phyloP scores from a whole-genome alignment of 2,329 filamentous ascomycete species.

The Pleochaeta shiraiana region DNA sequence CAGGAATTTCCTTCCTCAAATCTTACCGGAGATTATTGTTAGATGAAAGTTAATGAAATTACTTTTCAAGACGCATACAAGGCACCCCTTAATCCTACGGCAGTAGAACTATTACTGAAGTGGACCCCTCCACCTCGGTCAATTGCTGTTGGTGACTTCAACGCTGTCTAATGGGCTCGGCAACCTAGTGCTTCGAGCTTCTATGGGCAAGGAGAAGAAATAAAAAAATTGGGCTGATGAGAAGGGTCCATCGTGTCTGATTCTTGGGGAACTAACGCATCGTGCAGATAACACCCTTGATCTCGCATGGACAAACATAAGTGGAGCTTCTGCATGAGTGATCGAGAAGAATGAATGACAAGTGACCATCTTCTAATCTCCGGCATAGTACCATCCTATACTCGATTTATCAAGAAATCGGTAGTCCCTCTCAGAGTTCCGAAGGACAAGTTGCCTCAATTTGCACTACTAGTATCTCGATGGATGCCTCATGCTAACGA shows the following conservation, averaged over 20 bases:
- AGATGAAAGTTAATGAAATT: not conserved
- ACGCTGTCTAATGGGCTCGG: not conserved
- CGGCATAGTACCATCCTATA: not conserved
- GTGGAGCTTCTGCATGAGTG: not conserved
- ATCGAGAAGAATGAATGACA: not conserved
- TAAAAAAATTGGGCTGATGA: not conserved
- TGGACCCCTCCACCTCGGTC: not conserved
- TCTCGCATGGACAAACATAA: not conserved
- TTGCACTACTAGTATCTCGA: not conserved
- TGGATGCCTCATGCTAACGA: too few species aligned
- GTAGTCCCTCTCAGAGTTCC: not conserved
- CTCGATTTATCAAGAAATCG: too few species aligned
- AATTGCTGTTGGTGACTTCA: not conserved
- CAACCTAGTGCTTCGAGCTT: not conserved
- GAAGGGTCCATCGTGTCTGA: not conserved
- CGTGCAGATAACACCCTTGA: not conserved
- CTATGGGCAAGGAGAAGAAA: not conserved
- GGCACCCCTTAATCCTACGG: too few species aligned
- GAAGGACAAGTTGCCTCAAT: not conserved
- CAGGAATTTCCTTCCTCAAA: too few species aligned
- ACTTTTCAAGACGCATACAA: not conserved
- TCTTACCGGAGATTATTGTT: not conserved
- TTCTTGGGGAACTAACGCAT: not conserved
- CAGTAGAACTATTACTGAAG: not conserved
- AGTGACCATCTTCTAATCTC: not conserved